These are phyloP conservation scores for Boehmeria nivea DNA, from an alignment of 306 rosid genomes.

Conservation along the genomic window DNA sequence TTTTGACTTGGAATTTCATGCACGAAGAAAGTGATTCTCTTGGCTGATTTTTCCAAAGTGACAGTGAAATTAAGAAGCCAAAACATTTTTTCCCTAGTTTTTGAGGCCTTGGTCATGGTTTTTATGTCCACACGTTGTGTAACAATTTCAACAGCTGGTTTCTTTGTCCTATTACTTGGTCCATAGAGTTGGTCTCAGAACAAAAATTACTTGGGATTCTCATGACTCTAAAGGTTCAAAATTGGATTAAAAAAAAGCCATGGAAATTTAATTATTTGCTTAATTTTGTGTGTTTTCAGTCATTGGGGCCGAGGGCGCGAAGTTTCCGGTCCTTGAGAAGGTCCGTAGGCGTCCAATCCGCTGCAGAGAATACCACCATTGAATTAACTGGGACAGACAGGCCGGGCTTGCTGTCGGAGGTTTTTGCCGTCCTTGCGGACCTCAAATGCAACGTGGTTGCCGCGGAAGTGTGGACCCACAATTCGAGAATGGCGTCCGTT, in stretches of 20 bases:
- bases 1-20: no score
- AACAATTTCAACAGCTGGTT: background rate
- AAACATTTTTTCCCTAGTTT: no score
- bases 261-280: slow-evolving; percentile 7
- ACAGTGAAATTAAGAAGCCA: no score
- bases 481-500: slow-evolving; percentile 94
- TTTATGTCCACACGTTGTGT: no score
- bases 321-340: slow-evolving; percentile 82
- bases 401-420: slow-evolving; percentile 93
- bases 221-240: no score
- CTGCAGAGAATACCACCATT: slow-evolving; percentile 62
- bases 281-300: slow-evolving; percentile 38
- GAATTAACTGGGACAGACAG: slow-evolving; percentile 91
- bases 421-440: slow-evolving; percentile 88
- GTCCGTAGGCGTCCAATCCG: slow-evolving; percentile 90
- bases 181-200: no score
- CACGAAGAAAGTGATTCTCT: no score
- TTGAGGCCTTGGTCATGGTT: no score
- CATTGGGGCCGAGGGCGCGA: slow-evolving; percentile 66
- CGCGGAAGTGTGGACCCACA: slow-evolving; percentile 98
- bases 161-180: no score
- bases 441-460: slow-evolving; percentile 96
- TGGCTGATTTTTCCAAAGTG: background rate
- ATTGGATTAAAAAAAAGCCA: no score
- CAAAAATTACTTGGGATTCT: no score